Evolutionary conservation across 495 filamentous ascomycete species (phyloP).

Genomic region (Antarctomyces pellizariae): DNA sequence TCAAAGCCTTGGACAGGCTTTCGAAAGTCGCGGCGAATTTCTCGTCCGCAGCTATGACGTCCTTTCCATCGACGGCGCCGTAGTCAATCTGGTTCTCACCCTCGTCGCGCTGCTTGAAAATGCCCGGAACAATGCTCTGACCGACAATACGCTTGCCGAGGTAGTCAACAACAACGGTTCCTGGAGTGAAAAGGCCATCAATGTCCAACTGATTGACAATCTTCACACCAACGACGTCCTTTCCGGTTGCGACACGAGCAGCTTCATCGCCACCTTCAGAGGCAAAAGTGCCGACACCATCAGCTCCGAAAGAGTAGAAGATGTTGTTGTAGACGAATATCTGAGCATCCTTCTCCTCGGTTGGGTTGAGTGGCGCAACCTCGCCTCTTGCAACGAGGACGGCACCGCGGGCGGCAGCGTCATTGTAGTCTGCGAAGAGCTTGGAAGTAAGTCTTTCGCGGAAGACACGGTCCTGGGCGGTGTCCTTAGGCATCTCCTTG

Average conservation of each 20-base stretch:
- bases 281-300: constrained; percentile 92
- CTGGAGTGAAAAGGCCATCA: constrained; percentile 76
- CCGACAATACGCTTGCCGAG: constrained; percentile 91
- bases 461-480: constrained; percentile 89
- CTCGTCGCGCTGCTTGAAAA: constrained; percentile 95
- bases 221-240: constrained; percentile 85
- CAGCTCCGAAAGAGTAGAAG: constrained; percentile 95
- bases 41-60: constrained; percentile 74
- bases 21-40: constrained; percentile 67
- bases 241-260: constrained; percentile 84
- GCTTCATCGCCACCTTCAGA: constrained; percentile 94
- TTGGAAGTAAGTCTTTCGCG: constrained; percentile 83
- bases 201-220: constrained; percentile 94
- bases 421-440: constrained; percentile 91
- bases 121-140: constrained; percentile 95
- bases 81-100: constrained; percentile 98
- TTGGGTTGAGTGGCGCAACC: constrained; percentile 89
- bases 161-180: constrained; percentile 92
- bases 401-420: constrained; percentile 84
- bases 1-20: constrained; percentile 67
- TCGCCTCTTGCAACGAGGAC: constrained; percentile 83
- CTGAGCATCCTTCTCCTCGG: constrained; percentile 76
- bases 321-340: constrained; percentile 99
- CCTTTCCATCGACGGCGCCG: constrained; percentile 92
- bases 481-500: constrained; percentile 75